Evolutionary conservation across 768 basidiomycete species (phyloP), one percentile per base, ranked within the genome.

Genomic region (Pulveroboletus sp.): DNA sequence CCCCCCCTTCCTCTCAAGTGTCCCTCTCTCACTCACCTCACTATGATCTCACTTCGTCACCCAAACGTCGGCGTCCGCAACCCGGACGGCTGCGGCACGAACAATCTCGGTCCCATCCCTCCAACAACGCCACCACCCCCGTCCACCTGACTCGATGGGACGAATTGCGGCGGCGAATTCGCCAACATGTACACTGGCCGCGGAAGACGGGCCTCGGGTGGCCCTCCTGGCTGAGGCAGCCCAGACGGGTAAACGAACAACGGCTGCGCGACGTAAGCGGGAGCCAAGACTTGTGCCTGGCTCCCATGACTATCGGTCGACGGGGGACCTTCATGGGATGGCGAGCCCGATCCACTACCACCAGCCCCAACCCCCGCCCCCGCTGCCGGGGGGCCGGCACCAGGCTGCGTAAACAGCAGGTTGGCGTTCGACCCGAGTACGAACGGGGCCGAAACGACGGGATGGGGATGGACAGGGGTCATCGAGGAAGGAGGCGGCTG

Each of bases 291-390:
- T 18, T 50, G 62, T 8, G 53, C 54, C 26, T 64, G 67, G 11
- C 63, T 62, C 4, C 65, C 65, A 27, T 66, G 65, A n/a, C 66
- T 69, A n/a, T 67, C 66, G 3, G 61, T 57, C 18, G 66, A 68
- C 4, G 59, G 59, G 0, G 61, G 43, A 2, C 66, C 63, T 4
- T 68, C 67, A n/a, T 59, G 58, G 1, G 68, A 64, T 3, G 67
- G 68, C 10, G 66, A 69, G 2, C 61, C 47, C 4, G 52, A 44
- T 0, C 59, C 56, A 3, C 58, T 57, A 18, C 56, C 21, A 21
- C 21, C 21, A 21, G 21, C 4, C 21, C 21, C 21, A 21, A 21
- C 21, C 21, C 21, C 21, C 21, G 21, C 46, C 2, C 47, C 55
- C 0, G 44, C 57, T 5, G 36, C 14, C 1, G 51, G 62, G 13